Conservation (phyloP, 2,329 filamentous ascomycete genomes). For the Pseudogymnoascus sp. region DNA sequence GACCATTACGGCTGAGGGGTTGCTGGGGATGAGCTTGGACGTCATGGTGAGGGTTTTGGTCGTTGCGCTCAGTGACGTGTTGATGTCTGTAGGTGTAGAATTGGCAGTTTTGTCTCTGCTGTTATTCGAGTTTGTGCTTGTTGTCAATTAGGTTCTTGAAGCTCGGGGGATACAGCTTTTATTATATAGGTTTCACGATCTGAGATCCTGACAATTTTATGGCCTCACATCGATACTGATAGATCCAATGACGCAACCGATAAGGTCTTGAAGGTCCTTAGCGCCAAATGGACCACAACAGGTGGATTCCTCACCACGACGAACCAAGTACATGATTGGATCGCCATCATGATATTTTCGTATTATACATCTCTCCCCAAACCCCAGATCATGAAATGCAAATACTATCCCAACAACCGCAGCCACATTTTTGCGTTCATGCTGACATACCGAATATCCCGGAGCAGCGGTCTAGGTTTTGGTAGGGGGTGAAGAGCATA, state of each 20-base stretch:
- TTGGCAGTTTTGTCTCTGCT: neutral
- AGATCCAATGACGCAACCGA: neutral
- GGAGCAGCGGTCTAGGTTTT: neutral
- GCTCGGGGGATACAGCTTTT: neutral
- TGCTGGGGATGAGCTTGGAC: conserved; percentile 47
- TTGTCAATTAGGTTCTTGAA: neutral
- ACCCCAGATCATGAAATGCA: neutral
- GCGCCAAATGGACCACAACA: neutral
- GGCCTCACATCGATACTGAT: neutral
- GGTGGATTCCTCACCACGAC: neutral
- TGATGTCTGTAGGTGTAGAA: neutral
- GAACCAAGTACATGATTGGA: neutral
- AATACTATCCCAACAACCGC: neutral
- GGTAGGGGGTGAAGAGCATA: neutral
- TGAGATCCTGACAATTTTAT: neutral
- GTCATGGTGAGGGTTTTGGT: neutral
- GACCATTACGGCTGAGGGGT: conserved; percentile 79
- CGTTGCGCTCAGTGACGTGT: neutral
- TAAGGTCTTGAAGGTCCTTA: neutral
- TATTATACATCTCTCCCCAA: neutral
- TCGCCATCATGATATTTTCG: neutral
- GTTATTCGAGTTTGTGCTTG: neutral
- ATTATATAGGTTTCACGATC: neutral
- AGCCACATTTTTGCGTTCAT: neutral
- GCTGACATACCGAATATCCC: conserved; percentile 1